Evolutionary conservation across 192 early-diverging fungal species (phyloP), one percentile per base, ranked within the genome.

Genomic region (Rhizophagus clarus): DNA sequence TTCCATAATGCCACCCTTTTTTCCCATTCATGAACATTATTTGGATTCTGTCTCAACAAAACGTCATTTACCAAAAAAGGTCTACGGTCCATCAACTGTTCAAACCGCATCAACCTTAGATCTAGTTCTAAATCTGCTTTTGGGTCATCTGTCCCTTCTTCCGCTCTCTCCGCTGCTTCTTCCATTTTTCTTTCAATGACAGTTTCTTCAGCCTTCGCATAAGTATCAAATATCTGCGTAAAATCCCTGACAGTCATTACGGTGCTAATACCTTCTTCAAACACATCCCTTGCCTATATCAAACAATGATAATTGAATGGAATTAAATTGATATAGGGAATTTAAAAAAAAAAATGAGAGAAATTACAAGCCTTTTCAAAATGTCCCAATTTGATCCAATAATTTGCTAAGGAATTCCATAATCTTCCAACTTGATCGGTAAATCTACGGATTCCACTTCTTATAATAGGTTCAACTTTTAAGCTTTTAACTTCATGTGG

Each of bases 11-110:
- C 82, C 0, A 90, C 95, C 9, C 98, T 92, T 77, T 93, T 92
- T 82, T 96, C 89, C 98, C 98, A 99, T 79, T 97, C 95, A 63
- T 89, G 79, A 28, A 97, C 96, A 74, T 93, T 95, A 80, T 97
- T 92, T 10, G 95, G 95, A 79, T 95, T 97, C 82, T 97, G 95
- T 40, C 96, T 86, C 60, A 99, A 83, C 66, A 95, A 82, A 0
- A 99, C 97, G 82, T 97, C 96, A 83, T 94, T 98, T 28, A 97
- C 95, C 47, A 99, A 83, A 82, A 98, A 94, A 14, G 97, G 93
- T 10, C 97, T 91, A 1, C 96, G 90, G 74, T 96, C 93, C 91
- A 99, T 95, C 42, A 99, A 84, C 72, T 93, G 89, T 80, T 98
- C 98, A 61, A 99, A 90, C 61, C 97, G 87, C 73, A 92, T 86